Evolutionary conservation across 352 stramenopile genomes (phyloP), one percentile per base, ranked within the genome.

Genomic region (Phytophthora pini): DNA sequence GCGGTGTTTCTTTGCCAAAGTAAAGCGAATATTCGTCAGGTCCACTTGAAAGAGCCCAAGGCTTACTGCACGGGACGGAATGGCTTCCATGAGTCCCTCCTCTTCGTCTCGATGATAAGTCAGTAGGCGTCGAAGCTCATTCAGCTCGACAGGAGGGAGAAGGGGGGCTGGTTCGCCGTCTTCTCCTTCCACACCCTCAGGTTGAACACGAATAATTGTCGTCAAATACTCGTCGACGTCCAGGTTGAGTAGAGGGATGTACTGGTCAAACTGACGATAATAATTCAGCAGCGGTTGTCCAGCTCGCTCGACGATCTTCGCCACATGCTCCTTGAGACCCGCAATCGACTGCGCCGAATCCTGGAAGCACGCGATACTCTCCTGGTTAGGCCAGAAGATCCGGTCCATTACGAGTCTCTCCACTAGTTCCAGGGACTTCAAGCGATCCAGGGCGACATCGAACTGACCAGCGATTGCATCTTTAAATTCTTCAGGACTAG

Each of bases 341-440:
- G 59, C 40, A 5, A 97, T 81, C 56, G 90, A 93, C 15, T 84
- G 65, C 5, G 82, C 82, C 22, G 66, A 83, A 36, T 78, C 74
- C 51, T 95, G 80, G 2, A 98, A 74, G 22, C 80, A 93, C n/a
- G 75, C 74, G 26, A 99, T 95, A 41, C 91, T 88, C 26, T 97
- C 92, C 65, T 98, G 90, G 34, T 97, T 93, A 2, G 89, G 88
- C 96, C 96, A 99, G 53, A 98, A 98, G 2, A 99, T 91, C 6
- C 88, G 87, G 58, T 98, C 89, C 95, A 99, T 98, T 24, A 98
- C 94, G 1, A 97, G 67, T 12, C 92, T 75, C 59, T 99, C 96
- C 5, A 99, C 89, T 4, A 96, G 74, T 34, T 96, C 82, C 6
- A 98, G 80, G 11, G 92, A 86, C 62, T 95, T 85, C 13, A 98